Evolutionary conservation across 495 filamentous ascomycete genomes (phyloP), one percentile per base, ranked within the genome.

Genomic region (Talaromyces ruber): DNA sequence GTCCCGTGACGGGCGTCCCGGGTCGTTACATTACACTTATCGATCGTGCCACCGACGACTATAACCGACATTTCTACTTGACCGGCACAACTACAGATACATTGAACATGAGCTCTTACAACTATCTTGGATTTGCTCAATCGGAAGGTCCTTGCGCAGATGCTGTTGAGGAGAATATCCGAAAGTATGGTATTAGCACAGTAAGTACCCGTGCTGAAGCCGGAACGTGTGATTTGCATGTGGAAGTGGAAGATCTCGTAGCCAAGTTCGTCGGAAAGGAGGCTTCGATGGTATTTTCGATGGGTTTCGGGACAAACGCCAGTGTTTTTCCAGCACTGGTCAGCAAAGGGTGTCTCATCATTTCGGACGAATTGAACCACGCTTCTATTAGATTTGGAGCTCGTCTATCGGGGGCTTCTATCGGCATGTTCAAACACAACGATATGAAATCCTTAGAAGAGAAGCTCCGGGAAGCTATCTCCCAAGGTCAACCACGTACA

Each of bases 101-200:
- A 0, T 76, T 98, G 62, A 98, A 98, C 72, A 86, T 98, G 86
- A 97, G 92, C 77, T 98, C 94, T 4, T 98, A 98, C 82, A 98
- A 98, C 70, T 98, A 98, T 67, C 89, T 98, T 6, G 94, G 94
- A 28, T 98, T 98, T 70, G 94, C 94, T 61, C 95, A 98, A 74
- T 98, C 94, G 1, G 92, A 97, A 68, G 94, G 94, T 16, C 93
- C 93, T 39, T 98, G 95, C 72, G 95, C 95, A 28, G 95, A 98
- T 74, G 85, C 89, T 25, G 91, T 93, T 6, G 94, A 98, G 76
- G 89, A 93, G 25, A 80, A 81, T 39, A 86, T 95, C 64, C 86
- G 85, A 71, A 91, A 88, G 71, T 92, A 94, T 64, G 92, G 93
- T 30, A 84, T 97, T 66, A 87, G 82, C 67, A 78, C 87, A 60